Evolutionary conservation across 1,139 yeast genomes (phyloP).

Genomic region (Yamadazyma dushanensis): DNA sequence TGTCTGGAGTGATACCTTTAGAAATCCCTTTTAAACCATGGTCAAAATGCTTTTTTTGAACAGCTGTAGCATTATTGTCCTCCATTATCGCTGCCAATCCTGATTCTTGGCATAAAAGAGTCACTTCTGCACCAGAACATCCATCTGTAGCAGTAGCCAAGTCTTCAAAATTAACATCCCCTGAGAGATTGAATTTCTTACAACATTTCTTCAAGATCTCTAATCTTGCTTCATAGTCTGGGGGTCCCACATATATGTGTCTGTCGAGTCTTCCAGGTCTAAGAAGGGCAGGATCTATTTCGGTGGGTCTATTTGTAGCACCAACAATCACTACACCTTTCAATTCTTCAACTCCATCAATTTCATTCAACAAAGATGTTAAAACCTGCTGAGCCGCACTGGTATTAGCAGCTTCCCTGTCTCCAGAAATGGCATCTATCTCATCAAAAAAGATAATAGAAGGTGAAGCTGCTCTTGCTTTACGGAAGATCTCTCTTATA

Average conservation of each 20-base stretch:
- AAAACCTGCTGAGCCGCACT: constrained; percentile 84
- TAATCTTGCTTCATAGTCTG: constrained; percentile 73
- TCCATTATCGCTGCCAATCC: constrained; percentile 92
- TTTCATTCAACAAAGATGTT: constrained; percentile 86
- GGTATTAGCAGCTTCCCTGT: constrained; percentile 58
- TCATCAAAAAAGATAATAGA: constrained; percentile 93
- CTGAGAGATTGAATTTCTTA: constrained; percentile 49
- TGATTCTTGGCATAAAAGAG: constrained; percentile 89
- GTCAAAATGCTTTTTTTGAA: constrained; percentile 65
- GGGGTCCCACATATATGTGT: constrained; percentile 89
- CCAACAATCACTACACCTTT: constrained; percentile 92
- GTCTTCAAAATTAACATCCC: constrained; percentile 41
- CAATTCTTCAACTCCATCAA: constrained; percentile 93
- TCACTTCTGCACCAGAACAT: constrained; percentile 96
- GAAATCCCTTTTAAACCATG: constrained; percentile 67
- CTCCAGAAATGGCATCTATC: constrained; percentile 85
- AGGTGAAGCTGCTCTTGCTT: constrained; percentile 92
- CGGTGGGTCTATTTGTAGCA: constrained; percentile 93
- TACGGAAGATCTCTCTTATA: constrained; percentile 82
- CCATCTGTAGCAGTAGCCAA: constrained; percentile 78
- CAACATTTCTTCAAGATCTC: constrained; percentile 75
- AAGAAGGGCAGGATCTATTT: constrained; percentile 85
- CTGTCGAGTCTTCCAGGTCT: constrained; percentile 95
- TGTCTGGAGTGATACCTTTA: constrained; percentile 77
- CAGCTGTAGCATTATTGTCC: constrained; percentile 52